Evolutionary conservation across 306 rosid species (phyloP).

Genomic region (Cicer pinnatifidum): DNA sequence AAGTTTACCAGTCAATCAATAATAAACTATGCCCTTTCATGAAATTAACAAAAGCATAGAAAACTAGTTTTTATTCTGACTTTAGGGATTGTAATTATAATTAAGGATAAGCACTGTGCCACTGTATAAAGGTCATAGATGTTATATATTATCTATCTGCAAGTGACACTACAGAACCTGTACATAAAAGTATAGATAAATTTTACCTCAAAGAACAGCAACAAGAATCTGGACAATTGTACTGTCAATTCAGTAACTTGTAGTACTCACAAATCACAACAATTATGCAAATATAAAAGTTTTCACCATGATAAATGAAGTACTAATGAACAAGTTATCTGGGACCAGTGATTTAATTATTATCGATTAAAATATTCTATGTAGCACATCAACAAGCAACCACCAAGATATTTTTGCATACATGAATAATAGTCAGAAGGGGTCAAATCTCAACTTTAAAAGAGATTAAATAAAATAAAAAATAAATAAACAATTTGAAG

Average conservation of each 20-base stretch:
- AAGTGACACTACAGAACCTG: slow-evolving; percentile 31
- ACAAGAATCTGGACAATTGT: slow-evolving; percentile 37
- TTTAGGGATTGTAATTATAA: slow-evolving; percentile 32
- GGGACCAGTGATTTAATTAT: slow-evolving; percentile 36
- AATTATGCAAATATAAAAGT: slow-evolving; percentile 38
- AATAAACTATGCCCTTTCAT: slow-evolving; percentile 35
- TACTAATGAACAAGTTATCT: slow-evolving; percentile 39
- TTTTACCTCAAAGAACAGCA: slow-evolving; percentile 42
- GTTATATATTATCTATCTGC: slow-evolving; percentile 26
- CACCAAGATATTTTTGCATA: slow-evolving; percentile 42
- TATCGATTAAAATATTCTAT: slow-evolving; percentile 41
- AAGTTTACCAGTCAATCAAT: slow-evolving; percentile 21
- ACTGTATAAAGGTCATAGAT: slow-evolving; percentile 28
- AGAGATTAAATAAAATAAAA: slow-evolving; percentile 40
- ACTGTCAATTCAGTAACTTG: slow-evolving; percentile 36
- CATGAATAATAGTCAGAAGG: slow-evolving; percentile 34
- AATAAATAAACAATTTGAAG: slow-evolving; percentile 45
- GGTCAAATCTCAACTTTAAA: slow-evolving; percentile 58
- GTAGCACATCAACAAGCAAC: slow-evolving; percentile 47
- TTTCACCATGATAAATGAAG: slow-evolving; percentile 20
- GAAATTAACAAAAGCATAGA: slow-evolving; percentile 31
- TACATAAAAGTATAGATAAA: slow-evolving; percentile 23
- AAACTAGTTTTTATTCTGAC: slow-evolving; percentile 31
- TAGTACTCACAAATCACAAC: slow-evolving; percentile 40
- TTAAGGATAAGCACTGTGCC: slow-evolving; percentile 16